Evolutionary conservation across 2,329 filamentous ascomycete genomes (phyloP), one percentile per base, ranked within the genome.

Genomic region (Fusarium cicatricum): DNA sequence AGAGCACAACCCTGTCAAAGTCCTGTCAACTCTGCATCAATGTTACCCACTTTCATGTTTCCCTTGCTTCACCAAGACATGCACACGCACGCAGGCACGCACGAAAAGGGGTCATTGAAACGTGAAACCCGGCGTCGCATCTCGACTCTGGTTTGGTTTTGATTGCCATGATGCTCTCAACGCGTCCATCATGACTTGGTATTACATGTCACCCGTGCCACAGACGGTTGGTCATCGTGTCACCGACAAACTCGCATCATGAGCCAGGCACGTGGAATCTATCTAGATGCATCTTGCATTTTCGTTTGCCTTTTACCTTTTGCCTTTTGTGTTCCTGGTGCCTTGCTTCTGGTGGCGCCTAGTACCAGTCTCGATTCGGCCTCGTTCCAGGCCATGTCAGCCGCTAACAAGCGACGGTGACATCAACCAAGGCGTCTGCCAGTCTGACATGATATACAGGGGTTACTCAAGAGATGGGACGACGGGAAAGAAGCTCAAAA

Each of bases 61-160:
- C 58, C 54, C 54, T 55, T 52, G 50, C 59, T 48, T 60, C 23
- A 26, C 38, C 33, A 31, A 38, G 44, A 47, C 34, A 47, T 12
- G 21, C 43, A 37, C 44, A 39, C 34, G 34, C 44, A 47, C 15
- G 26, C 43, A 15, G 11, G 16, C 12, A 14, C 32, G 33, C 29
- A 11, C 14, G 48, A 46, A 52, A 52, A 48, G 58, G 54, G 51
- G 54, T 4, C 15, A 26, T 3, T 61, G 53, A 67, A 66, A 65
- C 64, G 38, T 50, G 62, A 65, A 65, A 62, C 61, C 40, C 33
- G 37, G 11, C 29, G 12, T 31, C 3, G 44, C 23, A 31, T 32
- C 23, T 23, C 12, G 23, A 31, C 15, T n/a, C 10, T 15, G n/a
- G n/a, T 10, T 8, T 19, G 19, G 15, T 16, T 4, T 17, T 6